phyloP scores from a whole-genome alignment of 106 monocot genomes.

The Acanthochlamys bracteata region DNA sequence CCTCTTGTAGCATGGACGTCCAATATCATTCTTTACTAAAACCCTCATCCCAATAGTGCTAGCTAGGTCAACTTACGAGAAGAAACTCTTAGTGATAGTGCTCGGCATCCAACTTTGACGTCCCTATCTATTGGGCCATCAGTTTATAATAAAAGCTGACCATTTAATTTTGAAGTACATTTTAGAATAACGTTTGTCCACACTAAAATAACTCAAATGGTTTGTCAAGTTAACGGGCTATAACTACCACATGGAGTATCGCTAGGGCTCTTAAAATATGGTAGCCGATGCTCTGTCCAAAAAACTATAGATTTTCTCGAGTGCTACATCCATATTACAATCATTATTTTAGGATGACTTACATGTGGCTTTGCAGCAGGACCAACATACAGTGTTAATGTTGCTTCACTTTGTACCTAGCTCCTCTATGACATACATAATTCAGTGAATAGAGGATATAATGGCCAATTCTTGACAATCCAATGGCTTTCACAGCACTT shows the following conservation, averaged over 20 bases:
- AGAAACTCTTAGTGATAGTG: not conserved
- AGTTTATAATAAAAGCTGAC: constrained; percentile 4
- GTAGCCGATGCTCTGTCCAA: not conserved
- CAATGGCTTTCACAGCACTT: not conserved
- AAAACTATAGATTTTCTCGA: not conserved
- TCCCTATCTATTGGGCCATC: not conserved
- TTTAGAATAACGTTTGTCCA: not conserved
- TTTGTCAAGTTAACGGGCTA: not conserved
- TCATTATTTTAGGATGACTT: not conserved
- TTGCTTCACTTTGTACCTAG: not conserved
- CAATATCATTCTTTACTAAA: not conserved
- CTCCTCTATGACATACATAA: not conserved
- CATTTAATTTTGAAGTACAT: not conserved
- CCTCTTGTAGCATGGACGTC: not conserved
- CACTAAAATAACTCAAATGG: constrained; percentile 2
- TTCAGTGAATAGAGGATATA: not conserved
- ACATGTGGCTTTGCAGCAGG: not conserved
- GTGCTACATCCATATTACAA: not conserved
- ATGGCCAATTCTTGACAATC: not conserved
- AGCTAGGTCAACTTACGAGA: not conserved
- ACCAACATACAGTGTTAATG: not conserved
- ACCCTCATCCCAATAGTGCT: not conserved
- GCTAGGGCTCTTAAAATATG: not conserved
- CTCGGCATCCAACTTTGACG: not conserved
- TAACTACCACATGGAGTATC: not conserved